Percentiles rank a stretch among this genome's conserved stretches.
These are phyloP conservation scores for Penicillium verrucosum DNA, from an alignment of 2,329 filamentous ascomycete species.

Conservation along the genomic window DNA sequence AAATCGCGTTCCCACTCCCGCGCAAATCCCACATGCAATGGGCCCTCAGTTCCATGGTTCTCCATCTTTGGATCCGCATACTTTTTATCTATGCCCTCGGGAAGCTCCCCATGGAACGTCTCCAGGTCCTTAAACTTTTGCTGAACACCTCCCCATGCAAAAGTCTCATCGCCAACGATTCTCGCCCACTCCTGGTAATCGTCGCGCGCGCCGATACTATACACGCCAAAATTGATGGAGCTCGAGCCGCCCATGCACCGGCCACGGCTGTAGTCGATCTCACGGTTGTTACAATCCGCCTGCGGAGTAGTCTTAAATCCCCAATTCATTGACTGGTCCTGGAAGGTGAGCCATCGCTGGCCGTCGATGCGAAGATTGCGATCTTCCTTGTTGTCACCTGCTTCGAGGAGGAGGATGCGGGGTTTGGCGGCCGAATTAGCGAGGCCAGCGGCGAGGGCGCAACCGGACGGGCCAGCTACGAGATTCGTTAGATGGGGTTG, in stretches of 20 bases:
- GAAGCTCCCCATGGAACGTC: slow-evolving; percentile 13
- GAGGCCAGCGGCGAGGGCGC: slow-evolving; percentile 52
- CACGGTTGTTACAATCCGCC: slow-evolving; percentile 29
- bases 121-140: slow-evolving; percentile 18
- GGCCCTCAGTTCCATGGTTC: slow-evolving; percentile 15
- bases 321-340: slow-evolving; percentile 51
- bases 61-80: slow-evolving; percentile 10
- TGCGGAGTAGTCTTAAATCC: slow-evolving; percentile 51
- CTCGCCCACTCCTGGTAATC: slow-evolving; percentile 24
- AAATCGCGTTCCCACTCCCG: slow-evolving; percentile 22
- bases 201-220: slow-evolving; percentile 20
- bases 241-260: slow-evolving; percentile 19
- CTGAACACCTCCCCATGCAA: slow-evolving; percentile 16
- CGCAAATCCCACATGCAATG: slow-evolving; percentile 18
- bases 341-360: slow-evolving; percentile 52
- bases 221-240: slow-evolving; percentile 23
- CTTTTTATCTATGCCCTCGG: slow-evolving; percentile 8
- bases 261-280: slow-evolving; percentile 21
- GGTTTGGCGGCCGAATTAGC: slow-evolving; percentile 49
- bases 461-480: slow-evolving; percentile 52
- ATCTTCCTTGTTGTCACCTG: slow-evolving; percentile 51
- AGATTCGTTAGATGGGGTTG: background rate
- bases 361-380: slow-evolving; percentile 48
- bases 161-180: slow-evolving; percentile 16
- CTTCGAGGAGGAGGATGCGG: slow-evolving; percentile 57